Conservation (phyloP, 805 yeast genomes). For the Clavispora phyllophila region DNA sequence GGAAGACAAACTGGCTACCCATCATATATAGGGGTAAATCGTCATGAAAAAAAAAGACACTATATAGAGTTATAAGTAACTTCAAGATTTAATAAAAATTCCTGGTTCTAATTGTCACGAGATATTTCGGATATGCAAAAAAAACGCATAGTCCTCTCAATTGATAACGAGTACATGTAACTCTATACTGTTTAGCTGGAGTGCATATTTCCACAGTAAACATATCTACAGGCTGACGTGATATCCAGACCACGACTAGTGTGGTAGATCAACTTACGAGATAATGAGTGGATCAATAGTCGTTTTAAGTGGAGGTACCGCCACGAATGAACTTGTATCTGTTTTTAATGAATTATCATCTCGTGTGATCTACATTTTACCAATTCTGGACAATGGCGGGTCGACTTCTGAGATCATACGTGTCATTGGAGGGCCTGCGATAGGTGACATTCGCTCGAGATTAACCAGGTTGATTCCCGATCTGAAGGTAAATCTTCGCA, state of each 20-base stretch:
- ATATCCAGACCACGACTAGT: neutral
- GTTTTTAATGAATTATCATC: conserved; percentile 44
- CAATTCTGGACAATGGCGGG: conserved; percentile 91
- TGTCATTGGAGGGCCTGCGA: conserved; percentile 90
- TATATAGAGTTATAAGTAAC: too few species aligned
- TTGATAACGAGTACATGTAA: too few species aligned
- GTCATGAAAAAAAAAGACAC: too few species aligned
- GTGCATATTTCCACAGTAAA: too few species aligned
- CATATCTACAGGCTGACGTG: neutral
- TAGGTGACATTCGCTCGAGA: conserved; percentile 86
- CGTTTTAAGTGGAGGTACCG: conserved; percentile 77
- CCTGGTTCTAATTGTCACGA: too few species aligned
- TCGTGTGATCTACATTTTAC: conserved; percentile 63
- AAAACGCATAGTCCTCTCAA: too few species aligned
- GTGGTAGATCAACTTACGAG: neutral
- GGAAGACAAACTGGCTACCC: too few species aligned
- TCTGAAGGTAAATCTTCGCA: conserved; percentile 30
- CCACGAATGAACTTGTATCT: conserved; percentile 72
- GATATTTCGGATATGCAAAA: too few species aligned
- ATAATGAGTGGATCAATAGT: conserved; percentile 17
- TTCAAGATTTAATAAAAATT: too few species aligned
- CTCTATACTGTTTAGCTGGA: too few species aligned
- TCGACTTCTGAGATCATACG: conserved; percentile 85
- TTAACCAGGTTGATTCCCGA: conserved; percentile 68
- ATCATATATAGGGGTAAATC: too few species aligned